Conservation (phyloP, 495 filamentous ascomycete species). For the Parachaetomium inaequale region DNA sequence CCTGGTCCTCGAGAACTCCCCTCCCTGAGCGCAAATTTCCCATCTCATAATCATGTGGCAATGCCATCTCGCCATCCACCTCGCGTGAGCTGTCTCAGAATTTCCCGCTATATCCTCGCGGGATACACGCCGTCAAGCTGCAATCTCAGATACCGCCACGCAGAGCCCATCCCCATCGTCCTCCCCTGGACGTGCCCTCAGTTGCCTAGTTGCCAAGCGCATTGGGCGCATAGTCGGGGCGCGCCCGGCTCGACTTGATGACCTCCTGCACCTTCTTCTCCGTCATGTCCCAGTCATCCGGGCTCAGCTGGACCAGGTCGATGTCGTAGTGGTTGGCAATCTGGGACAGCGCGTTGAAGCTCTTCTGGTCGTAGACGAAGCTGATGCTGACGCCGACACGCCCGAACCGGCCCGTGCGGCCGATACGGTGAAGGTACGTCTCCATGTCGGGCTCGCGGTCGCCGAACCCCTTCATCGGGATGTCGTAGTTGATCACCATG, state of each 20-base stretch:
- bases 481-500: constrained; percentile 95
- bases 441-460: constrained; percentile 67
- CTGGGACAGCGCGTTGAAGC: constrained; percentile 67
- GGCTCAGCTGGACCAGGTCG: constrained; percentile 48
- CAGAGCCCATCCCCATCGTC: not conserved
- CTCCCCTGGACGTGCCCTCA: not conserved
- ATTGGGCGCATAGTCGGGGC: constrained; percentile 53
- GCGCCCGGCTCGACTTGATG: constrained; percentile 75
- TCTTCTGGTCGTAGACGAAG: constrained; percentile 77
- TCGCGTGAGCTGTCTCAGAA: not conserved
- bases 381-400: constrained; percentile 94
- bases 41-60: constrained; percentile 16
- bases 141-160: not conserved
- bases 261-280: constrained; percentile 75
- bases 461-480: constrained; percentile 55
- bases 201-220: constrained; percentile 26
- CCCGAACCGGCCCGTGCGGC: constrained; percentile 93
- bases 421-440: constrained; percentile 97
- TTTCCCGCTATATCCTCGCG: not conserved
- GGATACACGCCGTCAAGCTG: not conserved
- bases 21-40: constrained; percentile 12
- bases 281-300: constrained; percentile 80
- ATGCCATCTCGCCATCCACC: not conserved
- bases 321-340: constrained; percentile 70
- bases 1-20: constrained; percentile 8